Evolutionary conservation across 768 basidiomycete genomes (phyloP).

Genomic region (Russula foetens): DNA sequence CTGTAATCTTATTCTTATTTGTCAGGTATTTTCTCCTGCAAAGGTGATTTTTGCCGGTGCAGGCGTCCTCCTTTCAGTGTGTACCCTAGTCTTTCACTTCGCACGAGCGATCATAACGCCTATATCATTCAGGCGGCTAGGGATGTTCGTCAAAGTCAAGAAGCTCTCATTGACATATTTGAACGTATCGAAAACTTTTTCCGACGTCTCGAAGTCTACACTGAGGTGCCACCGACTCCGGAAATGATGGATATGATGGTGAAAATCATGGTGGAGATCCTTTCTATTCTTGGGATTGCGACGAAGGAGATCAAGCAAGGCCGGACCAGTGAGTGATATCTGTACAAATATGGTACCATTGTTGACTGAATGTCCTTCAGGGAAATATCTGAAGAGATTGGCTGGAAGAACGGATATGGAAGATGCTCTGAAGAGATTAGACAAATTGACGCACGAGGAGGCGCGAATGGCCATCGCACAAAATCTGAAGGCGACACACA

Average conservation of each 20-base stretch:
- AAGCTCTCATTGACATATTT: not conserved
- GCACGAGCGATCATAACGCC: not conserved
- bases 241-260: not conserved
- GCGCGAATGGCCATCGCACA: not conserved
- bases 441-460: not conserved
- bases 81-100: not conserved
- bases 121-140: not conserved
- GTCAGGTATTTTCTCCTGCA: not conserved
- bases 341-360: not conserved
- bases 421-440: not conserved
- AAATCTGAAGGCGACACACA: not conserved
- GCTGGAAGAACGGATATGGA: not conserved
- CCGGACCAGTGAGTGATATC: not conserved
- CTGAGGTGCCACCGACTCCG: not conserved
- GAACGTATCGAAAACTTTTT: not conserved
- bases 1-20: not conserved
- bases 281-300: not conserved
- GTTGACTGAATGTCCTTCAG: not conserved
- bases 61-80: not conserved
- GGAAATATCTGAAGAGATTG: not conserved
- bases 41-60: not conserved
- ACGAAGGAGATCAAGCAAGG: not conserved
- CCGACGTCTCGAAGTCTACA: not conserved
- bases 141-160: not conserved
- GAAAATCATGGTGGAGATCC: not conserved